These are phyloP conservation scores for Quercus lobata DNA, from an alignment of 331 rosid genomes.

Conservation along the genomic window DNA sequence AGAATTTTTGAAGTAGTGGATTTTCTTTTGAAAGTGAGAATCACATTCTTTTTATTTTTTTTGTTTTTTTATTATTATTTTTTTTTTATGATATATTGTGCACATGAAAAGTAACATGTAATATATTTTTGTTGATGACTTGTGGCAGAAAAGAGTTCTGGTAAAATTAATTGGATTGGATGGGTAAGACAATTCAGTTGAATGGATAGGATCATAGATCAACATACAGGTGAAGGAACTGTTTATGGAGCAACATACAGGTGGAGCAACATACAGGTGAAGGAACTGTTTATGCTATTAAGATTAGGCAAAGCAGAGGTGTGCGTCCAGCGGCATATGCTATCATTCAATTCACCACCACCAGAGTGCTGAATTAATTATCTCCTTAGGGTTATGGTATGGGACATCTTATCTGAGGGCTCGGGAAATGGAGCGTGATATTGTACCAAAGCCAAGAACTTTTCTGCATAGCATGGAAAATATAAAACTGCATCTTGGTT, in stretches of 20 bases:
- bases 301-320: conserved; percentile 38
- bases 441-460: conserved; percentile 52
- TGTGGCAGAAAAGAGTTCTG: neutral
- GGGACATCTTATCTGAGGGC: conserved; percentile 33
- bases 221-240: too few species aligned
- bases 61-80: too few species aligned
- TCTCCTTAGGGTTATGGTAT: conserved; percentile 30
- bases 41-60: too few species aligned
- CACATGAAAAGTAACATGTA: neutral
- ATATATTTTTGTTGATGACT: neutral
- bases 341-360: conserved; percentile 56
- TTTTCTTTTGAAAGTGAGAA: too few species aligned
- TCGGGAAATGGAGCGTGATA: conserved; percentile 22
- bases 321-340: conserved; percentile 42
- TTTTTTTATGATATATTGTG: neutral
- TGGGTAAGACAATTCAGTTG: conserved; percentile 44
- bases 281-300: conserved; percentile 54
- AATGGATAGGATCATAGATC: too few species aligned
- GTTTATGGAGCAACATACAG: too few species aligned
- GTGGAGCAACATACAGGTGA: conserved; percentile 52
- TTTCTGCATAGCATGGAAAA: conserved; percentile 32
- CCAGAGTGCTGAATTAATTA: conserved; percentile 37
- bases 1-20: too few species aligned
- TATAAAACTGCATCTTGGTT: conserved; percentile 59
- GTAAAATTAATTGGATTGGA: conserved; percentile 4